These are phyloP conservation scores for Exophiala mesophila DNA, from an alignment of 2,329 filamentous ascomycete genomes.

Conservation along the genomic window DNA sequence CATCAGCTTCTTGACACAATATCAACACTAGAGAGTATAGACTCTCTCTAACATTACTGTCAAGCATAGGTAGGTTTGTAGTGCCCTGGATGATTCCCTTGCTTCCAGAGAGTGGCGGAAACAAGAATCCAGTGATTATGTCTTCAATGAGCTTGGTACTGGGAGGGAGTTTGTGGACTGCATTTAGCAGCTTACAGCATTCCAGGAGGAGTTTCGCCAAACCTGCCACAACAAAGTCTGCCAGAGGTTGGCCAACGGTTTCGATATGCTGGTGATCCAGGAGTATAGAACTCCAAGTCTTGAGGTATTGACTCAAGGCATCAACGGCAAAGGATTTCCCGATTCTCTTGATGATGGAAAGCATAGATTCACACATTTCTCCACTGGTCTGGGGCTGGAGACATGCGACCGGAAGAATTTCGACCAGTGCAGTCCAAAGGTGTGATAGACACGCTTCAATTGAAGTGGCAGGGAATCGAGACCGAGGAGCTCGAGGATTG, in stretches of 20 bases:
- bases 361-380: conserved; percentile 44
- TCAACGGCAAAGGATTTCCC: conserved; percentile 36
- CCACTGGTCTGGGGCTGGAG: conserved; percentile 36
- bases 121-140: conserved; percentile 62
- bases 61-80: conserved; percentile 47
- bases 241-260: conserved; percentile 43
- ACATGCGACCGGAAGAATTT: conserved; percentile 37
- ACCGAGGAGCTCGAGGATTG: conserved; percentile 20
- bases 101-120: conserved; percentile 49
- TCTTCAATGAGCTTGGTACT: conserved; percentile 42
- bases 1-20: conserved; percentile 49
- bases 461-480: conserved; percentile 23
- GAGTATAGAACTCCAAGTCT: conserved; percentile 40
- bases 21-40: conserved; percentile 58
- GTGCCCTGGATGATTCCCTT: conserved; percentile 25
- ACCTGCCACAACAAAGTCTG: conserved; percentile 41
- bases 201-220: conserved; percentile 39
- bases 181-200: conserved; percentile 18
- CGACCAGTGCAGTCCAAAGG: conserved; percentile 42
- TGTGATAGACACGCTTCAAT: conserved; percentile 34
- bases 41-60: conserved; percentile 52
- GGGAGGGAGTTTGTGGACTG: conserved; percentile 15
- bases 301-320: conserved; percentile 38
- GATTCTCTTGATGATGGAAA: conserved; percentile 40
- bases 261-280: conserved; percentile 41